phyloP scores from a whole-genome alignment of 108 stramenopile genomes.

The Cyclotella baltica region DNA sequence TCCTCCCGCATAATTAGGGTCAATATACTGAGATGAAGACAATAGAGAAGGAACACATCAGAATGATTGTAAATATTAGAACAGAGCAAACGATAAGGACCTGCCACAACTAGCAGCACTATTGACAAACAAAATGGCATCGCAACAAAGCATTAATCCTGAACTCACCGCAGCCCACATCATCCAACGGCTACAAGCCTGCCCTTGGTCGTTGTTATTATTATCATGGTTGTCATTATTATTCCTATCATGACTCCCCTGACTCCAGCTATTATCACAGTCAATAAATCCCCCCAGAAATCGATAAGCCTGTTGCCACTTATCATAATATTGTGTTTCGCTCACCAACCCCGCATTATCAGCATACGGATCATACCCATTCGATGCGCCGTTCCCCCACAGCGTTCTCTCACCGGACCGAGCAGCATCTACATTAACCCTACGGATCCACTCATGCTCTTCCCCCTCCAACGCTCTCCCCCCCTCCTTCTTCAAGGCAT shows the following conservation, averaged over 20 bases:
- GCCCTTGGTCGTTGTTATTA: slow-evolving; percentile 12
- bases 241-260: slow-evolving; percentile 15
- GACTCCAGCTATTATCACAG: slow-evolving; percentile 50
- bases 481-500: not conserved
- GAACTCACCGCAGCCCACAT: slow-evolving; percentile 86
- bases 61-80: no score
- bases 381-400: not conserved
- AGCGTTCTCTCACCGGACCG: not conserved
- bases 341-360: not conserved
- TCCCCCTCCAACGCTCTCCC: not conserved
- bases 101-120: no score
- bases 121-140: not conserved
- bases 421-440: not conserved
- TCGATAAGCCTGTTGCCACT: slow-evolving; percentile 87
- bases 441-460: slow-evolving; percentile 15
- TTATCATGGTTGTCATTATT: slow-evolving; percentile 49
- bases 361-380: slow-evolving; percentile 2
- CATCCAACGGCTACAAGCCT: slow-evolving; percentile 81
- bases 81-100: no score
- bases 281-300: slow-evolving; percentile 87
- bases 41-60: not conserved
- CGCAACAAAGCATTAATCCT: not conserved
- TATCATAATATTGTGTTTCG: slow-evolving; percentile 37
- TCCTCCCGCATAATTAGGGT: slow-evolving; percentile 84
- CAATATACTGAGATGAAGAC: slow-evolving; percentile 67